These are phyloP conservation scores for Colletotrichum sp. DNA, from an alignment of 2,329 filamentous ascomycete species.

Conservation along the genomic window DNA sequence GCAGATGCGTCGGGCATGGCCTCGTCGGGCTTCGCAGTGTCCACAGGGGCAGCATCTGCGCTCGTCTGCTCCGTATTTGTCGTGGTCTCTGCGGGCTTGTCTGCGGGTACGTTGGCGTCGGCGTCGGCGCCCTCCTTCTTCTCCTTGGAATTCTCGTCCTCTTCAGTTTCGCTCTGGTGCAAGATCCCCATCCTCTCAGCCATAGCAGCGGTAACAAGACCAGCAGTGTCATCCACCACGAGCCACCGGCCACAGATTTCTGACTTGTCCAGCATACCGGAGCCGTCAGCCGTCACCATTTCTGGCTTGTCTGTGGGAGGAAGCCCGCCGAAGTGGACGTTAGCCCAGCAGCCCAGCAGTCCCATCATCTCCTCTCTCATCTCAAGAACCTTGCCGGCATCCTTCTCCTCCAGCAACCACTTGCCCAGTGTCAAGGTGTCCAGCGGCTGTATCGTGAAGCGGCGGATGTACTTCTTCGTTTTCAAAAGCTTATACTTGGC, in stretches of 20 bases:
- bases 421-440: constrained; percentile 78
- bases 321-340: constrained; percentile 75
- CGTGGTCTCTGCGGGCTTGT: background rate
- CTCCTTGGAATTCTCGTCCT: constrained; percentile 31
- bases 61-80: background rate
- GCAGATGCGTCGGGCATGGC: background rate
- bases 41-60: background rate
- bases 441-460: constrained; percentile 85
- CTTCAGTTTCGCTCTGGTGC: constrained; percentile 46
- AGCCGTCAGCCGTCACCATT: constrained; percentile 34
- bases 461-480: constrained; percentile 88
- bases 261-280: constrained; percentile 76
- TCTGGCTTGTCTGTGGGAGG: constrained; percentile 30
- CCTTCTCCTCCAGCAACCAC: constrained; percentile 67
- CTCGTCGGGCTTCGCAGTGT: background rate
- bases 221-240: constrained; percentile 86
- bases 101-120: background rate
- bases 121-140: constrained; percentile 17
- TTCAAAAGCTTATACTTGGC: constrained; percentile 97
- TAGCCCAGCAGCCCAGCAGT: constrained; percentile 85
- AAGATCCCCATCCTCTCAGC: constrained; percentile 90
- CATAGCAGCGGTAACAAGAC: constrained; percentile 80
- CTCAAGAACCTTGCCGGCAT: constrained; percentile 40
- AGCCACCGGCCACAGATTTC: constrained; percentile 66
- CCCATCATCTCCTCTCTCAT: constrained; percentile 47